phyloP scores from a whole-genome alignment of 192 early-diverging fungal species.

The Coemansia umbellata region DNA sequence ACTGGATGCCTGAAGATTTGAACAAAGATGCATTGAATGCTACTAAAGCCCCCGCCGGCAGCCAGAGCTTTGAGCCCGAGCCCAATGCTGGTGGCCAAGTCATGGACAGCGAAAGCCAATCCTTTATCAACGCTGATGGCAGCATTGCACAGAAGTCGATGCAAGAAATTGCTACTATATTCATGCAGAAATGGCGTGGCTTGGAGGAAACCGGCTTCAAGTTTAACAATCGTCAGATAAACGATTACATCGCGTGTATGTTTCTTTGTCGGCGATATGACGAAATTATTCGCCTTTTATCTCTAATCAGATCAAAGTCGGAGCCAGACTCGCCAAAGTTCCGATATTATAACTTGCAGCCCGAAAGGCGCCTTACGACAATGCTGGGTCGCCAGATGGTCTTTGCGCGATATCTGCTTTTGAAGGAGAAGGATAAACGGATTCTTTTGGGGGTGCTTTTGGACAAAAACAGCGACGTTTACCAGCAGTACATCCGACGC shows the following conservation, averaged over 20 bases:
- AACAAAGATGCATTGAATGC: not conserved
- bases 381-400: constrained; percentile 17
- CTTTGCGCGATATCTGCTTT: constrained; percentile 9
- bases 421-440: constrained; percentile 27
- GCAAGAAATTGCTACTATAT: constrained; percentile 17
- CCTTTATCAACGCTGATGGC: constrained; percentile 7
- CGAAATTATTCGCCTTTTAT: constrained; percentile 29
- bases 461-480: constrained; percentile 1
- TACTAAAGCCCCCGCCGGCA: too few species aligned
- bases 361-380: constrained; percentile 6
- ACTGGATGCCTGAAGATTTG: constrained; percentile 21
- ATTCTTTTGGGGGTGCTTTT: constrained; percentile 26
- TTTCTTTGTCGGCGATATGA: constrained; percentile 37
- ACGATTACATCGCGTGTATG: constrained; percentile 40
- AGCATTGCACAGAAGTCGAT: constrained; percentile 2
- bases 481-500: not conserved
- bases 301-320: constrained; percentile 17
- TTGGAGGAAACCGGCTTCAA: constrained; percentile 33
- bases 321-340: not conserved
- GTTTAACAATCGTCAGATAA: constrained; percentile 45
- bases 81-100: too few species aligned
- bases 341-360: constrained; percentile 32
- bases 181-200: constrained; percentile 23
- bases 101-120: too few species aligned
- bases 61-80: too few species aligned